These are phyloP conservation scores for Mycena amicta DNA, from an alignment of 768 basidiomycete genomes.

Conservation along the genomic window DNA sequence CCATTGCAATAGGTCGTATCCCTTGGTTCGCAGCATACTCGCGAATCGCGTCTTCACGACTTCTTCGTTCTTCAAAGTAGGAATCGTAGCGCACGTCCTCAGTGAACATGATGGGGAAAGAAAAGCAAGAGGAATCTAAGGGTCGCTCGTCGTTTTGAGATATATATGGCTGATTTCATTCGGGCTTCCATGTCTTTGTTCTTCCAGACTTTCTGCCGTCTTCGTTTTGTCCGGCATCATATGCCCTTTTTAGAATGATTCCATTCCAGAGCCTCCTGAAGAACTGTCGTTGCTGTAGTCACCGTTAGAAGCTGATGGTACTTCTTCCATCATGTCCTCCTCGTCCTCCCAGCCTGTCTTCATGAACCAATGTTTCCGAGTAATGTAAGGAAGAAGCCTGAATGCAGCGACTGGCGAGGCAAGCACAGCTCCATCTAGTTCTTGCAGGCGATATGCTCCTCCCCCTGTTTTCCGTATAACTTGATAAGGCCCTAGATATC, in stretches of 20 bases:
- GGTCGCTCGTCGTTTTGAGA: neutral
- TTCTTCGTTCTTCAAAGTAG: neutral
- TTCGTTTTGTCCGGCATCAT: no score
- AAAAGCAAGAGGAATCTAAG: neutral
- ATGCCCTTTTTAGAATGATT: no score
- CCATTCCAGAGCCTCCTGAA: neutral
- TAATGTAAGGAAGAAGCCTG: slow-evolving; percentile 13
- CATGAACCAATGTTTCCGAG: slow-evolving; percentile 7
- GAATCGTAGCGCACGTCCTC: neutral
- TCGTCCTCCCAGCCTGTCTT: neutral
- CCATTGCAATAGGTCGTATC: neutral
- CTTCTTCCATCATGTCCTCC: neutral
- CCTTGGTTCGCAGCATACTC: neutral
- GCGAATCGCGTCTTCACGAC: neutral
- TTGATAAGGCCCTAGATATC: slow-evolving; percentile 29
- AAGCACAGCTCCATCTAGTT: slow-evolving; percentile 8
- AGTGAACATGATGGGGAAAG: neutral
- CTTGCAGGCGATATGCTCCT: slow-evolving; percentile 14
- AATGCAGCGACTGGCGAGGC: slow-evolving; percentile 9
- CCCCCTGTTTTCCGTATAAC: slow-evolving; percentile 19
- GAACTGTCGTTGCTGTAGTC: neutral
- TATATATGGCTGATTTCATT: neutral
- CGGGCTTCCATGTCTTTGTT: neutral
- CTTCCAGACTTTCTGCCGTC: no score
- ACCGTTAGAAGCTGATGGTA: neutral